phyloP scores from a whole-genome alignment of 2,329 filamentous ascomycete genomes.

The Tympanopsis confertula region DNA sequence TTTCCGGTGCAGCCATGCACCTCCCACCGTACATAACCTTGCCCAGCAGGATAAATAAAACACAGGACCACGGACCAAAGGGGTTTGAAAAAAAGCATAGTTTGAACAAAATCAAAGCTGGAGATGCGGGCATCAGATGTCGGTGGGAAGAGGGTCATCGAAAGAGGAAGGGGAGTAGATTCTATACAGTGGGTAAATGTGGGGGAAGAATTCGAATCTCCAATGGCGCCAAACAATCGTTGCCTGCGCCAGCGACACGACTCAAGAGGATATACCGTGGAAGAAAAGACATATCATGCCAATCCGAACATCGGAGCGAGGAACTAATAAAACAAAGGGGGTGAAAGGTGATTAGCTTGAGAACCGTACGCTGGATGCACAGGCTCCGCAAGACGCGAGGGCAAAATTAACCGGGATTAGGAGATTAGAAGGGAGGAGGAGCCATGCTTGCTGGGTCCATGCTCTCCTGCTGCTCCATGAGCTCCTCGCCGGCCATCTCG shows the following conservation, averaged over 20 bases:
- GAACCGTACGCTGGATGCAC: neutral
- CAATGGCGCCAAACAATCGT: neutral
- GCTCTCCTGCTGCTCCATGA: conserved; percentile 49
- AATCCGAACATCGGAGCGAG: neutral
- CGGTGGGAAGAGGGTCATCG: neutral
- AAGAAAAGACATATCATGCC: neutral
- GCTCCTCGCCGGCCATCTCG: conserved; percentile 50
- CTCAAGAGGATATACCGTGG: neutral
- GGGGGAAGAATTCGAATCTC: neutral
- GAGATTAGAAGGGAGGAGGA: conserved; percentile 1
- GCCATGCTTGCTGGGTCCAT: conserved; percentile 8
- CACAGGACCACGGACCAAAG: neutral
- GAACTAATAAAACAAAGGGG: neutral
- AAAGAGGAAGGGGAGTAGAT: neutral
- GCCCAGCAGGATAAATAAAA: neutral
- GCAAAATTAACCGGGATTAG: neutral
- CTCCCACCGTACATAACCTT: neutral
- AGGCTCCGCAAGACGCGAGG: neutral
- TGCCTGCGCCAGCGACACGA: neutral
- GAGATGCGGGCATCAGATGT: neutral
- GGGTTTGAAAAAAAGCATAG: too few species aligned
- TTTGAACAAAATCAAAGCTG: too few species aligned
- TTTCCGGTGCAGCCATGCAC: neutral
- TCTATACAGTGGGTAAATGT: neutral
- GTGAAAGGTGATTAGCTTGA: neutral